These are phyloP conservation scores for Vanilla planifolia DNA, from an alignment of 106 monocot species.

Conservation along the genomic window DNA sequence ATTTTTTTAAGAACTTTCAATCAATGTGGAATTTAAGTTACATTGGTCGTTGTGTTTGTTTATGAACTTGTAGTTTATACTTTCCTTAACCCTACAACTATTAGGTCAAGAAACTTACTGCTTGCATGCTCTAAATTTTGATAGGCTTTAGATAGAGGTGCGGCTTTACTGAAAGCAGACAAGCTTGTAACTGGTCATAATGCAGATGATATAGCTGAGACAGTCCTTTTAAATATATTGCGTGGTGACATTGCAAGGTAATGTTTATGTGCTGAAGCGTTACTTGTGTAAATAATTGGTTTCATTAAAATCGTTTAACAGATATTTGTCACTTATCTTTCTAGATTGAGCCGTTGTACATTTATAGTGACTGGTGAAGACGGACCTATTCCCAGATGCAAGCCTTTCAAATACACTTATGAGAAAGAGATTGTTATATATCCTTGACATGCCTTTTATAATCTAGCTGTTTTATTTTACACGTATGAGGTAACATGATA, in stretches of 20 bases:
- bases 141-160: slow-evolving; percentile 95
- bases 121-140: not conserved
- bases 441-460: slow-evolving; percentile 45
- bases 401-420: slow-evolving; percentile 97
- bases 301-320: not conserved
- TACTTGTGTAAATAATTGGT: not conserved
- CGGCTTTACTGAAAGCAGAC: slow-evolving; percentile 79
- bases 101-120: not conserved
- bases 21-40: not conserved
- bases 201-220: slow-evolving; percentile 99
- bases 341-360: slow-evolving; percentile 92
- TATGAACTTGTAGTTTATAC: not conserved
- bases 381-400: slow-evolving; percentile 99
- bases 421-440: slow-evolving; percentile 99
- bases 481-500: slow-evolving; percentile 2
- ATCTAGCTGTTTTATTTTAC: not conserved
- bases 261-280: not conserved
- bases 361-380: slow-evolving; percentile 97
- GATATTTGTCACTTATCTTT: slow-evolving; percentile 2
- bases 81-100: not conserved
- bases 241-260: slow-evolving; percentile 98
- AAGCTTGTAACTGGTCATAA: slow-evolving; percentile 98
- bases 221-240: slow-evolving; percentile 87
- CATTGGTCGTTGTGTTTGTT: not conserved
- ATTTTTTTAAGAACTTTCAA: not conserved